Conservation (phyloP, 345 rosid genomes). For the Salix arbutifolia region DNA sequence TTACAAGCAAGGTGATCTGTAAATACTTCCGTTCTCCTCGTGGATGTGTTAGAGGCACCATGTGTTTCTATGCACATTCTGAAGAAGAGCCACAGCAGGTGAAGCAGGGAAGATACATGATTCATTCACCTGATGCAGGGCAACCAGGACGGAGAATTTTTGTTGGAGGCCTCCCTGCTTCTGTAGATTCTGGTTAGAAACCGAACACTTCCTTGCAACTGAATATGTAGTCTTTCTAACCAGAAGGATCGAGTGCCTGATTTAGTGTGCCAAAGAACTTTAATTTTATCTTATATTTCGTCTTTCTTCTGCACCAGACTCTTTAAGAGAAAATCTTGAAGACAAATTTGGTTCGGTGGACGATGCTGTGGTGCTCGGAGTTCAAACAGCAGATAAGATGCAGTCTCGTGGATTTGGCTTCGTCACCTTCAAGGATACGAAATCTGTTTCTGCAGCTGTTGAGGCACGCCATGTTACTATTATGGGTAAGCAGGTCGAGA, state of each 20-base stretch:
- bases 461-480: slow-evolving; percentile 38
- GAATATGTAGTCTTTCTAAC: background rate
- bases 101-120: slow-evolving; percentile 23
- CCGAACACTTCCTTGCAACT: background rate
- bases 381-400: slow-evolving; percentile 24
- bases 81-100: slow-evolving; percentile 35
- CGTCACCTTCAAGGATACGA: slow-evolving; percentile 46
- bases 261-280: background rate
- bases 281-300: background rate
- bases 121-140: slow-evolving; percentile 13
- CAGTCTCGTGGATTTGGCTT: slow-evolving; percentile 57
- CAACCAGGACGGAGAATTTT: slow-evolving; percentile 38
- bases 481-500: slow-evolving; percentile 55
- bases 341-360: slow-evolving; percentile 52
- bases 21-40: slow-evolving; percentile 39
- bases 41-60: slow-evolving; percentile 50
- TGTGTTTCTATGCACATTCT: slow-evolving; percentile 44
- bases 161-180: slow-evolving; percentile 51
- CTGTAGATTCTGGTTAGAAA: slow-evolving; percentile 51
- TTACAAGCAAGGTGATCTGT: slow-evolving; percentile 32
- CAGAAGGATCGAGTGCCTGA: background rate
- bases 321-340: slow-evolving; percentile 34
- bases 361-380: slow-evolving; percentile 35
- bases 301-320: slow-evolving; percentile 29
- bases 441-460: slow-evolving; percentile 48